Evolutionary conservation across 2,329 filamentous ascomycete species (phyloP), one percentile per base, ranked within the genome.

Genomic region (Neobulgaria alba): DNA sequence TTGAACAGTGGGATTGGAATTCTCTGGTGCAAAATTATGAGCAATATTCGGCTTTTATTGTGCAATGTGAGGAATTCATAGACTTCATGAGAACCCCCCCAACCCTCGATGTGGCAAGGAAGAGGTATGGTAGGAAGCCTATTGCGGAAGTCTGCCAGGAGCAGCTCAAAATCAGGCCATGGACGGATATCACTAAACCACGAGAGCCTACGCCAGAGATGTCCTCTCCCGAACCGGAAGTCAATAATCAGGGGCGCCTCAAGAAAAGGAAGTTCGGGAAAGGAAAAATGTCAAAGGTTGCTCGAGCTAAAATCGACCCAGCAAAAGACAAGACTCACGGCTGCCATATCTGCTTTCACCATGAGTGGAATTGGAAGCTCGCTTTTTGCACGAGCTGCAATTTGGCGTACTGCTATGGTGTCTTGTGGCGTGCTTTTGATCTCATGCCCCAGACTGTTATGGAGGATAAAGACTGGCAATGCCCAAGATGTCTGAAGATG

Each of bases 121-220:
- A 75, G 50, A 73, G 72, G 34, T 64, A 77, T 5, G 75, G 73
- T 12, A 88, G 82, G 60, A 94, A 88, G 58, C 82, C 88, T 0
- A 69, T 94, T 5, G 90, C 90, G 4, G 83, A 95, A 54, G 80
- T 96, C n/a, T 96, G 89, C 59, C 90, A 95, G 60, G 85, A 93
- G 50, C 86, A 95, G 53, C 67, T 96, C 12, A 78, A 75, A 48
- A 67, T 74, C 39, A 75, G 92, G 23, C 89, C 90, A 0, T 95
- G 82, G 71, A 82, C 82, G 15, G 86, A 95, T 55, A 79, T 88
- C 36, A 83, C 76, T 7, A 54, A 56, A 16, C 50, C 53, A 30
- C 46, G 43, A 14, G 50, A 54, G 14, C 47, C 46, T 3, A 51
- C 50, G 29, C 52, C 65, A 5, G 64, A 63, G 23, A 64, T 68